Base-by-base conservation (phyloP, 441 rosid genomes). In the Pelargonium fulgidum region DNA sequence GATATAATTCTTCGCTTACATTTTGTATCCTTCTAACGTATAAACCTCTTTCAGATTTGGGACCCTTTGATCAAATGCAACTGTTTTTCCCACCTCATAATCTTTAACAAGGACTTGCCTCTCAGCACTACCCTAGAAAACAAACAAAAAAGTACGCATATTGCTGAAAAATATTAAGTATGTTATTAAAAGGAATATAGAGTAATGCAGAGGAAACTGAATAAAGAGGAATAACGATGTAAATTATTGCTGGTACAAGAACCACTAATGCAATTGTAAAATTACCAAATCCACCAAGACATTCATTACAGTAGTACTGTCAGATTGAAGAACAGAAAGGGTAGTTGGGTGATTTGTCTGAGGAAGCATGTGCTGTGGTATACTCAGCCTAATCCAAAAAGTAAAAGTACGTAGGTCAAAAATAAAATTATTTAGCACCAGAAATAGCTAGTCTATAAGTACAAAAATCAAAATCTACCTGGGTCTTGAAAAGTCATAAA, bases 231-330 rank as follows among this genome's bases (percentile, higher is more conserved):
- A 19, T n/a, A 33, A 54, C n/a, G 64, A n/a, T 33, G 59, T 45
- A 39, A 62, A 56, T 68, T 62, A 64, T 72, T 16, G 36, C 58
- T 39, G 44, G 10, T 9, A 24, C 71, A 14, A 48, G 48, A 56
- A 62, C 22, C 29, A 14, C 69, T 54, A 48, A 68, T 45, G 62
- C 72, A 50, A 48, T 17, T 36, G 22, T 39, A 68, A 75, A 7
- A 74, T 84, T 86, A 95, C 99, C 97, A 86, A 68, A 76, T 95
- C 99, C 77, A 95, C 93, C 81, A 95, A 83, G 70, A 95, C 99
- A 80, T 95, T 95, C 45, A 88, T 68, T 64, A 95, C 89, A 7
- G 95, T 89, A 73, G 85, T 87, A 76, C 80, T 87, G 69, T 89
- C 91, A 58, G 96, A 84, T 63, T 80, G 82, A 67, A 95, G 42